Base-by-base conservation (phyloP, 208 protist species). In the Plasmodiophora brassicae region DNA sequence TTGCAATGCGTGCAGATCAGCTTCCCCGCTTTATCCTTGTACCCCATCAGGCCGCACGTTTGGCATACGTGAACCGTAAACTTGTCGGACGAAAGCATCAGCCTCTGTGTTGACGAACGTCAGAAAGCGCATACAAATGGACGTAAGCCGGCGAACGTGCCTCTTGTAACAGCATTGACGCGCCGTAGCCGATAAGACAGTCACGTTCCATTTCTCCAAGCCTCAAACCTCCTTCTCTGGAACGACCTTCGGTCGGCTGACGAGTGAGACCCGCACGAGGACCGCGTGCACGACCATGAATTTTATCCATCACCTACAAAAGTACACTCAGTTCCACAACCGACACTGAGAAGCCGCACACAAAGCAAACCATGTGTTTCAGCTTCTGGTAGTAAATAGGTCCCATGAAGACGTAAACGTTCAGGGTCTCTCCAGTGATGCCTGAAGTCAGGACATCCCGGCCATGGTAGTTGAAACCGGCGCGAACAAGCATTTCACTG, bases 141-240 rank as follows among this genome's bases (percentile, higher is more conserved):
- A 57, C 14, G 20, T 28, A 57, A 25, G 50, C 20, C 25, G 25
- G 25, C 25, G 50, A 25, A 25, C 50, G 25, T 57, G 41, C 65
- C 65, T 78, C 65, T 78, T 78, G 65, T 32, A 99, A 92, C 10
- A 99, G 92, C 85, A 91, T 91, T 20, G 92, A 91, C 0, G 91
- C 90, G 44, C 93, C 94, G 89, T 95, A 92, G 28, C 93, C 93
- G 46, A 96, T 95, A 91, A 99, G 95, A 93, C 98, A 99, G 94
- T 99, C 99, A 45, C 98, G 92, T 91, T 99, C 99, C 99, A 99
- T 99, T 93, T 99, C 99, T 39, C 99, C 99, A 1, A 99, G 93
- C 88, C 99, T 95, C 72, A 99, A 94, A 25, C 98, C 99, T 91
- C 99, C 99, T 46, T 98, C 96, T 45, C 96, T 92, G 14, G 97